A percentile compares a stretch with the other conserved stretches of the same genome.
These are phyloP conservation scores for Sungouiella blattae DNA, from an alignment of 805 yeast species.

Conservation along the genomic window DNA sequence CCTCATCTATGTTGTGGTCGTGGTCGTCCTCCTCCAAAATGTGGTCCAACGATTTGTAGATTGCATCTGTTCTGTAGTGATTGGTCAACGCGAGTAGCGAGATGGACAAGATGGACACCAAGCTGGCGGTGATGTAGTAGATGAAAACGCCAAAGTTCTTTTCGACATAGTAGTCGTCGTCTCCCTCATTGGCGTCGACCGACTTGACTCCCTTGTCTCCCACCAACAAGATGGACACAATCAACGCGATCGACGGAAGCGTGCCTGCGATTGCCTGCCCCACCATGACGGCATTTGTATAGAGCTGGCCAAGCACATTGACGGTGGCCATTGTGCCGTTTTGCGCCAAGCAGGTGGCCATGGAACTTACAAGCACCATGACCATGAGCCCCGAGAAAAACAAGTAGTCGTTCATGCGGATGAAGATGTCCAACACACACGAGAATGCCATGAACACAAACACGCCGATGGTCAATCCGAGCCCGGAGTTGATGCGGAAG, in stretches of 20 bases:
- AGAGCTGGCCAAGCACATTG: conserved; percentile 68
- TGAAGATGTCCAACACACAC: conserved; percentile 36
- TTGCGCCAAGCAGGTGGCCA: conserved; percentile 81
- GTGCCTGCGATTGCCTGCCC: conserved; percentile 97
- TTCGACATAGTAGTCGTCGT: conserved; percentile 21
- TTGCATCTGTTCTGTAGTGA: conserved; percentile 20
- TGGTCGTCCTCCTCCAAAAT: conserved; percentile 9
- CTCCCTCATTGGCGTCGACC: conserved; percentile 12
- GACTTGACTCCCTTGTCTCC: conserved; percentile 26
- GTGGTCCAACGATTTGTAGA: conserved; percentile 17
- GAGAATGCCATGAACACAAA: conserved; percentile 57
- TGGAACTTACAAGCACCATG: conserved; percentile 60
- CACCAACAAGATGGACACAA: conserved; percentile 46
- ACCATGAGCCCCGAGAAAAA: conserved; percentile 56
- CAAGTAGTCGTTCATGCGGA: conserved; percentile 32
- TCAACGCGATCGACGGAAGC: conserved; percentile 72
- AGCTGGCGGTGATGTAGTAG: conserved; percentile 51
- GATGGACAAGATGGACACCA: conserved; percentile 43
- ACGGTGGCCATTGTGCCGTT: conserved; percentile 89
- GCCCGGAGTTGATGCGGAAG: conserved; percentile 58
- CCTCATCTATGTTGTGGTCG: conserved; percentile 8
- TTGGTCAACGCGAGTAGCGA: conserved; percentile 35
- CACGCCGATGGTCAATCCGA: conserved; percentile 50
- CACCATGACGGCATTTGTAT: conserved; percentile 87
- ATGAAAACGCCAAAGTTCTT: conserved; percentile 39